Evolutionary conservation across 2,329 filamentous ascomycete species (phyloP).

Genomic region (Stagonosporopsis cucurbitacearum): DNA sequence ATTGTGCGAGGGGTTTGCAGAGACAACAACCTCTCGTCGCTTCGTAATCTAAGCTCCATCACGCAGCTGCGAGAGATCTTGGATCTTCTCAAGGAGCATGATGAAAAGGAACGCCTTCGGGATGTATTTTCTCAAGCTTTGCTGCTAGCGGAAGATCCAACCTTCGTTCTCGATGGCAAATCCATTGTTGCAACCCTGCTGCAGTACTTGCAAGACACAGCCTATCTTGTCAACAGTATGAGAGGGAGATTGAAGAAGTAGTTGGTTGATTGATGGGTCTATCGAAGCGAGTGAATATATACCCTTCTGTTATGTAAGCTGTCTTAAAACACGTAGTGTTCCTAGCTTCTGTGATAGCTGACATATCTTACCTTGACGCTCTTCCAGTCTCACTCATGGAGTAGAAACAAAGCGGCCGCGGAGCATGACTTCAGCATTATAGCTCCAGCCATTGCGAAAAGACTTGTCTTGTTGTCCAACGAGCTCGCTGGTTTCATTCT

Average conservation of each 20-base stretch:
- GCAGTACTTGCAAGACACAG: slow-evolving; percentile 20
- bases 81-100: slow-evolving; percentile 25
- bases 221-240: no score
- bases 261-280: no score
- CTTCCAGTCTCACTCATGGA: slow-evolving; percentile 27
- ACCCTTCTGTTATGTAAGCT: no score
- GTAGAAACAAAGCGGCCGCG: background rate
- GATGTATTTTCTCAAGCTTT: slow-evolving; percentile 23
- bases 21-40: slow-evolving; percentile 26
- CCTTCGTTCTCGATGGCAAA: slow-evolving; percentile 3
- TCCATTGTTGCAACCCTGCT: slow-evolving; percentile 20
- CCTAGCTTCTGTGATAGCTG: no score
- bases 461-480: slow-evolving; percentile 32
- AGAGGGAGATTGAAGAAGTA: no score
- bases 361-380: slow-evolving; percentile 25
- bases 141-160: slow-evolving; percentile 10
- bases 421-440: slow-evolving; percentile 19
- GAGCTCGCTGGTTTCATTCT: slow-evolving; percentile 35
- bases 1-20: slow-evolving; percentile 25
- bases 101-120: slow-evolving; percentile 25
- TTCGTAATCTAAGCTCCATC: slow-evolving; percentile 20
- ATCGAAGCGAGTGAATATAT: no score
- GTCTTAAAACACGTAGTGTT: no score
- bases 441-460: slow-evolving; percentile 22
- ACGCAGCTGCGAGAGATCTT: slow-evolving; percentile 27